phyloP scores from a whole-genome alignment of 2,329 filamentous ascomycete genomes.

The Zymoseptoria crescenta region DNA sequence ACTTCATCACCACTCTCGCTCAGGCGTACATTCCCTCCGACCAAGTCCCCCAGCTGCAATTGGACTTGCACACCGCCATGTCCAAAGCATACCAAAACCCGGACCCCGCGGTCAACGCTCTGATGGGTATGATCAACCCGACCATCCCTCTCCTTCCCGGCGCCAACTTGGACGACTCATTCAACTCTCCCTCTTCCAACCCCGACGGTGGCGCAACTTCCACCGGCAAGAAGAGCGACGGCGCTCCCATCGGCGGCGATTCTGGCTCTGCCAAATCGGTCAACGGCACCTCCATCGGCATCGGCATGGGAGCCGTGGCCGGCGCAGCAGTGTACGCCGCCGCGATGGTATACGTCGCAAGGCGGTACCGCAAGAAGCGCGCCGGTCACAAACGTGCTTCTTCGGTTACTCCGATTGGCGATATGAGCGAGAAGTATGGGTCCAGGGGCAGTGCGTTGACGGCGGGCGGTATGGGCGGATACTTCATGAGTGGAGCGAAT shows the following conservation, averaged over 20 bases:
- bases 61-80: conserved; percentile 63
- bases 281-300: conserved; percentile 56
- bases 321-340: conserved; percentile 83
- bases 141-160: conserved; percentile 62
- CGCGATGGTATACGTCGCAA: conserved; percentile 88
- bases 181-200: conserved; percentile 34
- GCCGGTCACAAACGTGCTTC: conserved; percentile 60
- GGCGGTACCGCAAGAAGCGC: conserved; percentile 78
- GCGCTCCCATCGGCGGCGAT: conserved; percentile 44
- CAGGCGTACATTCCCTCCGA: conserved; percentile 41
- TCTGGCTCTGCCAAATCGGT: conserved; percentile 48
- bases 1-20: conserved; percentile 75
- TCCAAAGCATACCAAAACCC: conserved; percentile 68
- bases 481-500: conserved; percentile 61
- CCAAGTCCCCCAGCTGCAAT: conserved; percentile 49
- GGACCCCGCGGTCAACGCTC: conserved; percentile 55
- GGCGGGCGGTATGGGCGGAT: conserved; percentile 35
- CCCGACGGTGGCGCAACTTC: conserved; percentile 24
- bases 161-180: conserved; percentile 34
- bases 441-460: conserved; percentile 13
- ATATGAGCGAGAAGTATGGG: conserved; percentile 31
- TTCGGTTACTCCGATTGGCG: conserved; percentile 50
- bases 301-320: conserved; percentile 68
- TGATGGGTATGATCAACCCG: conserved; percentile 77
- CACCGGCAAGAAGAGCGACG: conserved; percentile 33